These are phyloP conservation scores for Dactylonectria macrodidyma DNA, from an alignment of 2,329 filamentous ascomycete genomes.

Conservation along the genomic window DNA sequence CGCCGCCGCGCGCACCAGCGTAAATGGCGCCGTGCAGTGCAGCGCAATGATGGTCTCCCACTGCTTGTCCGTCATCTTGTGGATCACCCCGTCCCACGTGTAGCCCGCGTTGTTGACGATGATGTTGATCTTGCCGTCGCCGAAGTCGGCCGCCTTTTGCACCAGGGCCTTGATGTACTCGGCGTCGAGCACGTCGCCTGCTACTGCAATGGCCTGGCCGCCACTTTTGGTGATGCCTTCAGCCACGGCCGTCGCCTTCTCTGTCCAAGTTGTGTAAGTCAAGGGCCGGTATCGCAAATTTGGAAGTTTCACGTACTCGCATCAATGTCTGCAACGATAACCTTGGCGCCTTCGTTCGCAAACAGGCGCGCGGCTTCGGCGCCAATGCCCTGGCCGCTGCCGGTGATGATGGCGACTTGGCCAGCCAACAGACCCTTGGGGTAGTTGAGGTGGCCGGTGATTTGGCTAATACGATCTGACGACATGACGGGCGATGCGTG, in stretches of 20 bases:
- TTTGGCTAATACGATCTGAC: slow-evolving; percentile 75
- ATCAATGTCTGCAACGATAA: slow-evolving; percentile 89
- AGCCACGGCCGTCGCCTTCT: slow-evolving; percentile 78
- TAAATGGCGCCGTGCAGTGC: slow-evolving; percentile 89
- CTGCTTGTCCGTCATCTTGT: slow-evolving; percentile 93
- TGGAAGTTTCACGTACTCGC: slow-evolving; percentile 62
- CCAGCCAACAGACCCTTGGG: slow-evolving; percentile 83
- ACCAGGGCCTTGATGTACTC: slow-evolving; percentile 82
- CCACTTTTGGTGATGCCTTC: slow-evolving; percentile 77
- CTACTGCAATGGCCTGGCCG: slow-evolving; percentile 79
- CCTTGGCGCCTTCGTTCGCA: slow-evolving; percentile 89
- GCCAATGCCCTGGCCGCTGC: slow-evolving; percentile 89
- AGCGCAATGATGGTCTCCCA: slow-evolving; percentile 90
- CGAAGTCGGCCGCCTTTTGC: slow-evolving; percentile 82
- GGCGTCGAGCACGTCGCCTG: slow-evolving; percentile 82
- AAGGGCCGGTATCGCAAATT: neutral
- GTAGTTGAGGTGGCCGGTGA: slow-evolving; percentile 85
- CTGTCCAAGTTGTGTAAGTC: slow-evolving; percentile 55
- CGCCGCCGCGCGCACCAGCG: slow-evolving; percentile 83
- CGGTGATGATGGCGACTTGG: slow-evolving; percentile 90
- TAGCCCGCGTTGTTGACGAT: slow-evolving; percentile 94
- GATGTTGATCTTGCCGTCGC: slow-evolving; percentile 89
- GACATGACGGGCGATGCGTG: slow-evolving; percentile 55
- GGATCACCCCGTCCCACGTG: slow-evolving; percentile 93
- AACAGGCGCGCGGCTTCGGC: slow-evolving; percentile 87